These are phyloP conservation scores for Termitomyces heimii DNA, from an alignment of 768 basidiomycete genomes.

Conservation along the genomic window DNA sequence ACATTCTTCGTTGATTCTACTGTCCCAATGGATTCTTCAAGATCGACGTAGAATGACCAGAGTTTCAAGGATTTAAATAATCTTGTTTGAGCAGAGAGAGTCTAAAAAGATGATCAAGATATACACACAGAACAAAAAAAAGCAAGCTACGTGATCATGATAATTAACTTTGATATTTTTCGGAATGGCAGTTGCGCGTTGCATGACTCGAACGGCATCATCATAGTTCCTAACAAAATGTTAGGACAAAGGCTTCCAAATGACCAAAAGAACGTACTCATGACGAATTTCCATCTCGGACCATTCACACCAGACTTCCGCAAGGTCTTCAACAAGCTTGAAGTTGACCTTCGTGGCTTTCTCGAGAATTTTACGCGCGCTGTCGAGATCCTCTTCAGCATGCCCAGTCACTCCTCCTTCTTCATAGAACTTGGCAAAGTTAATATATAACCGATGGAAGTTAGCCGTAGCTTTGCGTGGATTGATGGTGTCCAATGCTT, in stretches of 20 bases:
- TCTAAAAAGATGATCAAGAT: constrained; percentile 32
- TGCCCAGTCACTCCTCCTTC: constrained; percentile 80
- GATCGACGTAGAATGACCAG: constrained; percentile 98
- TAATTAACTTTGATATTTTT: constrained; percentile 89
- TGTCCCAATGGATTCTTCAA: constrained; percentile 95
- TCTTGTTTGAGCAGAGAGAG: constrained; percentile 79
- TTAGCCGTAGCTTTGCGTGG: constrained; percentile 90
- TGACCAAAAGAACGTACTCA: constrained; percentile 56
- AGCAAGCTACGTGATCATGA: constrained; percentile 79
- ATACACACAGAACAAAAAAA: background rate
- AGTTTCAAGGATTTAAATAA: constrained; percentile 97
- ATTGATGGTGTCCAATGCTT: constrained; percentile 81
- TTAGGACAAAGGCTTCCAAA: constrained; percentile 2
- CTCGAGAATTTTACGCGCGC: constrained; percentile 88
- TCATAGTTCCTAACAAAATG: constrained; percentile 78
- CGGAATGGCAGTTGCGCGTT: constrained; percentile 87
- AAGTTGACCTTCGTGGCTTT: constrained; percentile 90
- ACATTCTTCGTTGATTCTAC: constrained; percentile 88
- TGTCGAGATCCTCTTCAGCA: constrained; percentile 78
- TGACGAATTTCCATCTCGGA: constrained; percentile 96
- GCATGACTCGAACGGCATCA: constrained; percentile 93
- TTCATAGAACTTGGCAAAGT: constrained; percentile 97
- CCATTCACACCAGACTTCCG: constrained; percentile 99
- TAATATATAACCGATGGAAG: constrained; percentile 83
- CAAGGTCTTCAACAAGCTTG: constrained; percentile 94